Conservation (phyloP, 2,329 filamentous ascomycete genomes). For the Diplodia seriata region DNA sequence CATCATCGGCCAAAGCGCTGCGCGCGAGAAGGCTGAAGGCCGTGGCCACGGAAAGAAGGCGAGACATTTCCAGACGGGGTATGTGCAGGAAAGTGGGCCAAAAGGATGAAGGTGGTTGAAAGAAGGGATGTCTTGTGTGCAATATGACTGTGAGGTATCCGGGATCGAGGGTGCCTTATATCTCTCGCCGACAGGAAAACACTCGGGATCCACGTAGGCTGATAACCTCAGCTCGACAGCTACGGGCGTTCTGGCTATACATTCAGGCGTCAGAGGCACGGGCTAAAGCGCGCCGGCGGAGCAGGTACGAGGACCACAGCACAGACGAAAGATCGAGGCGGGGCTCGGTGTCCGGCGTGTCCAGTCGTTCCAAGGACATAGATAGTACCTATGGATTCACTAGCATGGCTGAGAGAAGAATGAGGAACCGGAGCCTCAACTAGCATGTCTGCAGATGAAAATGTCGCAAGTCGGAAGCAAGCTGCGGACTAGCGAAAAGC, state of each 20-base stretch:
- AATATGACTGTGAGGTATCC: neutral
- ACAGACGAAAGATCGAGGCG: neutral
- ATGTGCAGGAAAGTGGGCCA: too few relatives aligned
- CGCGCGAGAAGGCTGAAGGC: conserved; percentile 35
- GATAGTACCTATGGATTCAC: too few relatives aligned
- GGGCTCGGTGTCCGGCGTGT: conserved; percentile 5
- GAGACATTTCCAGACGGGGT: conserved; percentile 1
- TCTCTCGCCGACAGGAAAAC: neutral
- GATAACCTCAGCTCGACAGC: neutral
- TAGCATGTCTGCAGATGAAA: conserved; percentile 12
- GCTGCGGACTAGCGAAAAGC: neutral
- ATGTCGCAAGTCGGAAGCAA: conserved; percentile 3
- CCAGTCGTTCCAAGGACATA: neutral
- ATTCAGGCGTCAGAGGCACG: neutral
- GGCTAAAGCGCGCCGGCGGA: neutral
- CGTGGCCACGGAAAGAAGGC: conserved; percentile 24
- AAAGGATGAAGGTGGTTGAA: neutral
- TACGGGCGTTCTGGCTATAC: neutral
- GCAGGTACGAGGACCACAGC: conserved; percentile 5
- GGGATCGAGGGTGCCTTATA: conserved; percentile 6
- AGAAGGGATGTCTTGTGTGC: neutral
- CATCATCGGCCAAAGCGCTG: conserved; percentile 30
- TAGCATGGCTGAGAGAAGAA: conserved; percentile 2
- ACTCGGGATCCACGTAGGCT: neutral
- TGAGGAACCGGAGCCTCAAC: conserved; percentile 16